Conservation (phyloP, 2,329 filamentous ascomycete genomes). For the Aschersonia sp. region DNA sequence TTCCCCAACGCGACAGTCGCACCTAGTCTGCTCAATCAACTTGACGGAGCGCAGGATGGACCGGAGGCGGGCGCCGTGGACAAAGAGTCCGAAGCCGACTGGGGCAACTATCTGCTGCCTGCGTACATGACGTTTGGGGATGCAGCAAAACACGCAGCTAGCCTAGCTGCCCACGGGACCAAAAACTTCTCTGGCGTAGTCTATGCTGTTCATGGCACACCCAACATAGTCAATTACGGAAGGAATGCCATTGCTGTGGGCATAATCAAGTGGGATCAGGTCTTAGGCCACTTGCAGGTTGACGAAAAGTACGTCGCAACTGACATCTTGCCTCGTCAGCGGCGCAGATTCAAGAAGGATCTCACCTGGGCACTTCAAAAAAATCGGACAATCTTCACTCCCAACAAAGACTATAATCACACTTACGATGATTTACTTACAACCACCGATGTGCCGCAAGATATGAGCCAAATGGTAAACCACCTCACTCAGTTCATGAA, state of each 20-base stretch:
- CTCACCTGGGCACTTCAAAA: not conserved
- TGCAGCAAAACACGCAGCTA: not conserved
- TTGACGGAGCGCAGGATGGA: not conserved
- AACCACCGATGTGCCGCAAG: not conserved
- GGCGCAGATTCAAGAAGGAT: not conserved
- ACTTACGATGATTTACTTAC: not conserved
- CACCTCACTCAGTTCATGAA: slow-evolving; percentile 1
- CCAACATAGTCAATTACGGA: not conserved
- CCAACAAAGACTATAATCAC: not conserved
- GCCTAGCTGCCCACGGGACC: not conserved
- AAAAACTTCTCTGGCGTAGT: not conserved
- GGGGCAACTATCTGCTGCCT: not conserved
- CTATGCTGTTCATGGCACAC: slow-evolving; percentile 1
- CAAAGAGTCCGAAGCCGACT: not conserved
- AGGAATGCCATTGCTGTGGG: not conserved
- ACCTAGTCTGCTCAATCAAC: not conserved
- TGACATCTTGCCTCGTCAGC: not conserved
- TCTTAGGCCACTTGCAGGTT: not conserved
- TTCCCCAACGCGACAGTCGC: not conserved
- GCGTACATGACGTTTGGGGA: not conserved
- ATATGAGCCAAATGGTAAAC: not conserved
- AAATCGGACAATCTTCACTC: not conserved
- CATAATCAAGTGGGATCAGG: slow-evolving; percentile 1
- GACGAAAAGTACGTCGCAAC: not conserved
- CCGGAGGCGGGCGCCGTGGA: not conserved